Evolutionary conservation across 2,329 filamentous ascomycete genomes (phyloP), one percentile per base, ranked within the genome.

Genomic region (Pseudocercospora pini-densiflorae): DNA sequence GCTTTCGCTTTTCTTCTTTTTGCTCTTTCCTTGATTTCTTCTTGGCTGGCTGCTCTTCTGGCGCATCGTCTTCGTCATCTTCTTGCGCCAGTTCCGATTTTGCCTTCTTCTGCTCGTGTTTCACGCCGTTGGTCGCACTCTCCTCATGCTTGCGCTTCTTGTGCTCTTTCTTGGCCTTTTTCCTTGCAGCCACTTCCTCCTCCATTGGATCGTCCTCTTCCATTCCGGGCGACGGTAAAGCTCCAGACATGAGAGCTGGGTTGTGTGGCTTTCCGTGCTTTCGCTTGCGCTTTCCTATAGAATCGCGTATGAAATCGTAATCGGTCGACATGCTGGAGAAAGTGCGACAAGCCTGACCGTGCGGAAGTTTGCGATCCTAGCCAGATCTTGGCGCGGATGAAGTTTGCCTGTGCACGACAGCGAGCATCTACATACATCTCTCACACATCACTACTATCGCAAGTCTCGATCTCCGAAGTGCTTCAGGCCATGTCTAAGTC

Each of bases 231-330:
- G 74, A 73, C 9, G 74, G 72, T 51, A 77, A 63, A 47, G 70
- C 76, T 47, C 76, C 76, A 33, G 75, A 77, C 76, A 77, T 77
- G n/a, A 77, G 58, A 6, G 76, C 76, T 31, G 73, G 72, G 33
- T 73, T 65, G 33, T 63, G 60, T 8, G 67, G 65, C 51, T 69
- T 73, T 29, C 66, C 62, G 36, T 36, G 33, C 23, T 55, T 63
- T n/a, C 70, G 63, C 58, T 69, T 70, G 47, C 73, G 65, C 65
- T 74, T 74, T 54, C 71, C 72, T 19, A 65, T 65, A 43, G 71
- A 68, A 36, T 73, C 69, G 21, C 65, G 57, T 29, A 75, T 73
- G 64, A 70, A 70, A n/a, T 75, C 73, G 66, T 74, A 65, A 43
- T 73, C 70, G 55, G 68, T 62, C 16, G 72, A 71, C 70, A 73